Evolutionary conservation across 148 eudicot species (phyloP).

Genomic region (Arctostaphylos glauca): DNA sequence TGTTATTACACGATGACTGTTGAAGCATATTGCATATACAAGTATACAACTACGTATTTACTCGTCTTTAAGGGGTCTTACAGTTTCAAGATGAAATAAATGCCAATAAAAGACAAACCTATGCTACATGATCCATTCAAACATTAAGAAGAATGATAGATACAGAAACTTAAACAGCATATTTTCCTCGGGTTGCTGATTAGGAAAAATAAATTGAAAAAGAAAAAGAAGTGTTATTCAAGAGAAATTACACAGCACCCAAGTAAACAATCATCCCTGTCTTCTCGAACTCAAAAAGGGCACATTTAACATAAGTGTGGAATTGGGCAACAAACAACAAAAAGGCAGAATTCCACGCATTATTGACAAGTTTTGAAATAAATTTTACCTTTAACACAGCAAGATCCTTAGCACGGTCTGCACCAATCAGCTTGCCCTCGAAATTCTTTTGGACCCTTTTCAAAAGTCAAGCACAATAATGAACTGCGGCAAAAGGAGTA

Average conservation of each 20-base stretch:
- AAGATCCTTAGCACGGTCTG: conserved; percentile 97
- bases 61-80: background rate
- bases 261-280: background rate
- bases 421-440: conserved; percentile 89
- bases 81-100: background rate
- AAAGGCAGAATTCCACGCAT: background rate
- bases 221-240: background rate
- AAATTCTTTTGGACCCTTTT: conserved; percentile 89
- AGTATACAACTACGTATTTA: background rate
- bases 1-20: background rate
- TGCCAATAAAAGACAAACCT: background rate
- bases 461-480: conserved; percentile 20
- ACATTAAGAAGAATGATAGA: background rate
- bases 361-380: background rate
- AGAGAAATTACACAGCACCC: background rate
- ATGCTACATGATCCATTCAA: background rate
- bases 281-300: background rate
- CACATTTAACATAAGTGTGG: background rate
- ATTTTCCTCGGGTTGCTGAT: background rate
- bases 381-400: conserved; percentile 85
- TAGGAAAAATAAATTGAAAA: background rate
- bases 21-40: background rate
- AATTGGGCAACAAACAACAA: background rate
- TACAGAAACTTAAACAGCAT: background rate
- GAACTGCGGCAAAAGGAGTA: conserved; percentile 2